phyloP scores from a whole-genome alignment of 2,329 filamentous ascomycete species.

The Colletotrichum liaoningense region DNA sequence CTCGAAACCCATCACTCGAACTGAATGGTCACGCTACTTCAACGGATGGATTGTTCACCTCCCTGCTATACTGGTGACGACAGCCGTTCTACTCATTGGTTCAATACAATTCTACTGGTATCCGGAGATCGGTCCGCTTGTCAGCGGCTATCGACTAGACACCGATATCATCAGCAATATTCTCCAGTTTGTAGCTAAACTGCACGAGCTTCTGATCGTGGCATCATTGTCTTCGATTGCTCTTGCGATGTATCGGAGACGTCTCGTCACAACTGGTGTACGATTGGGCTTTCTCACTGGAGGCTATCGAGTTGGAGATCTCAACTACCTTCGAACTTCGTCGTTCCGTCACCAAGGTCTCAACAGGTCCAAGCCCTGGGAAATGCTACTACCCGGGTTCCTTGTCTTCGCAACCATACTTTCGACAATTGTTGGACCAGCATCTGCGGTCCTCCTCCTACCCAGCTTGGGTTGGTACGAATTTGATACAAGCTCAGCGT shows the following conservation, averaged over 20 bases:
- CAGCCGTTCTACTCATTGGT: constrained; percentile 6
- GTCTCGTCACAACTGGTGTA: constrained; percentile 14
- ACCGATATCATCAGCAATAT: constrained; percentile 22
- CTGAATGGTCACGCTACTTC: neutral
- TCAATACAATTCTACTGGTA: constrained; percentile 20
- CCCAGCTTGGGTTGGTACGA: constrained; percentile 15
- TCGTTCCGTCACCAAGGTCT: constrained; percentile 9
- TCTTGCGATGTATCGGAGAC: constrained; percentile 4
- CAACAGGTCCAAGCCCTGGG: neutral
- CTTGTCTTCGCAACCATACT: constrained; percentile 17
- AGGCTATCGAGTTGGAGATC: constrained; percentile 26
- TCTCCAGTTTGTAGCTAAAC: constrained; percentile 23
- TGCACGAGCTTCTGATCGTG: constrained; percentile 23
- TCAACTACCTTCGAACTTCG: constrained; percentile 16
- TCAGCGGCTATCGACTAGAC: neutral
- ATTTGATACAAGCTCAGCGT: neutral
- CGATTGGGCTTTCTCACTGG: constrained; percentile 29
- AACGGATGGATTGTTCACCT: constrained; percentile 21
- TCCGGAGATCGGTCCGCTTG: neutral
- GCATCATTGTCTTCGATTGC: constrained; percentile 27
- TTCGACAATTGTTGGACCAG: constrained; percentile 11
- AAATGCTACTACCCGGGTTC: neutral
- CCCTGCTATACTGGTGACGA: constrained; percentile 9
- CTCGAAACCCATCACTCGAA: neutral
- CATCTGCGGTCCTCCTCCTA: constrained; percentile 22